phyloP scores from a whole-genome alignment of 2,329 filamentous ascomycete species.

The Arthrocladium fulminans region DNA sequence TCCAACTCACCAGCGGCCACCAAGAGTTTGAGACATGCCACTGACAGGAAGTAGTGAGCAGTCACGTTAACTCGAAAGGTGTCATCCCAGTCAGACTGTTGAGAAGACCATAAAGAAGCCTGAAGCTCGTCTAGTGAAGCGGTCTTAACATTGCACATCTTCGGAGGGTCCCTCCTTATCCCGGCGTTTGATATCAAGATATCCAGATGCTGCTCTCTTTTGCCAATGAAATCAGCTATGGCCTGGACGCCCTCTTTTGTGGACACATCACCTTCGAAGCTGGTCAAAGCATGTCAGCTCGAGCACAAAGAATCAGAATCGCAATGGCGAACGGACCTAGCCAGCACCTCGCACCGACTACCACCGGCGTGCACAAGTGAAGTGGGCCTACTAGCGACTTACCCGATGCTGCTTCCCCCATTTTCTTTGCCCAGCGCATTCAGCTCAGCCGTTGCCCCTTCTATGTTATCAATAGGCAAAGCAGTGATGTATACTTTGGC shows the following conservation, averaged over 20 bases:
- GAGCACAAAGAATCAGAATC: neutral
- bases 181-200: slow-evolving; percentile 44
- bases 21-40: slow-evolving; percentile 39
- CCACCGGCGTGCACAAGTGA: too few species aligned
- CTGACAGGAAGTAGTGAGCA: slow-evolving; percentile 43
- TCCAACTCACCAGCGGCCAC: slow-evolving; percentile 30
- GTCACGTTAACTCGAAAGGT: slow-evolving; percentile 43
- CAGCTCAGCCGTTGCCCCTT: slow-evolving; percentile 31
- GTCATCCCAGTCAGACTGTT: slow-evolving; percentile 36
- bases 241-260: slow-evolving; percentile 34
- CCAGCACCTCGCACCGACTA: neutral
- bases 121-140: slow-evolving; percentile 37
- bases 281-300: slow-evolving; percentile 7
- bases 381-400: slow-evolving; percentile 7
- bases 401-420: slow-evolving; percentile 36
- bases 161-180: slow-evolving; percentile 38
- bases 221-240: slow-evolving; percentile 27
- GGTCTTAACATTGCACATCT: slow-evolving; percentile 37
- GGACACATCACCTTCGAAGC: slow-evolving; percentile 29
- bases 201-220: slow-evolving; percentile 36
- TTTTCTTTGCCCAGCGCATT: slow-evolving; percentile 30
- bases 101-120: slow-evolving; percentile 40
- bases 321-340: too few species aligned
- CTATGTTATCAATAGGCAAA: slow-evolving; percentile 35
- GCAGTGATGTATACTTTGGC: slow-evolving; percentile 41